Base-by-base conservation (phyloP, 345 rosid species). In the Eucalyptus pumila region DNA sequence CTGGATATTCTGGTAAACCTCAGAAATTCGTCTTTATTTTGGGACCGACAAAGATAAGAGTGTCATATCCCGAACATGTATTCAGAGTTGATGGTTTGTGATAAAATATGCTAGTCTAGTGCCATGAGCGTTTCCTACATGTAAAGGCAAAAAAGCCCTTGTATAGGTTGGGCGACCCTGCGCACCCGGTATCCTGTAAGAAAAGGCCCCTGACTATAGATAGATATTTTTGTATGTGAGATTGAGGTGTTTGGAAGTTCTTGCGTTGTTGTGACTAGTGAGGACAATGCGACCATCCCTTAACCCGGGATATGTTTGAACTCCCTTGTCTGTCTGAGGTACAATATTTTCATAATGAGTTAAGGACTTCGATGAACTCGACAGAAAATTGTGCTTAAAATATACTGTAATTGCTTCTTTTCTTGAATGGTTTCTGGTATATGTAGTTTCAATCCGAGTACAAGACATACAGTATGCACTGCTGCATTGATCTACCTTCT, bases 1-100 rank as follows among this genome's bases (percentile, higher is more conserved):
- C 92, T 92, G 51, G 94, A 94, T 86, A 91, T 94, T 65, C 87
- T 93, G 94, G 81, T 72, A 37, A 37, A 37, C 45, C 45, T 37
- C 14, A 24, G 42, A 19, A 37, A 13, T 40, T 19, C 42, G 27
- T 72, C 45, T 19, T 37, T 37, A 37, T 37, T 72, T 72, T 37
- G 81, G 81, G 45, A 34, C 13, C 13, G 7, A 72, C 45, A 72
- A 19, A 19, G 81, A 72, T 37, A 19, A n/a, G 19, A 17, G 26
- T 72, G 8, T 72, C 6, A 37, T 19, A 37, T 72, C 27, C 81
- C 44, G 7, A 72, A 72, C 26, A 19, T 24, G 9, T 17, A 34
- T 17, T 42, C 81, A 11, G 81, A 37, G 45, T 72, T 37, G 81
- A 72, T 72, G 13, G 27, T 72, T 40, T 9, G 17, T 37, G 81